phyloP scores from a whole-genome alignment of 306 rosid species.

The Cucurbita pepo region DNA sequence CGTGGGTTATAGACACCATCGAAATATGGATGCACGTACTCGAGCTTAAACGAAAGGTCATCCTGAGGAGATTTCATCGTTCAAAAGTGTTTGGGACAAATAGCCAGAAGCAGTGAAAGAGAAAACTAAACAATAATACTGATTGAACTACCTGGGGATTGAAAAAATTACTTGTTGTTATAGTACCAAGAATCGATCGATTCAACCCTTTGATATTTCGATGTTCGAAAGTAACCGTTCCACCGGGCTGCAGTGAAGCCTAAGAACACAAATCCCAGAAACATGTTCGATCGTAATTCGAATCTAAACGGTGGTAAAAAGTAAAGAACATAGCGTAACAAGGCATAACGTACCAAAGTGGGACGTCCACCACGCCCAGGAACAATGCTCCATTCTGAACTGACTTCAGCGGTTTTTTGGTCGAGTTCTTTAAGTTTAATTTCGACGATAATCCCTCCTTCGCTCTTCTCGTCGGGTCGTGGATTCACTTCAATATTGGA shows the following conservation, averaged over 20 bases:
- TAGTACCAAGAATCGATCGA: constrained; percentile 65
- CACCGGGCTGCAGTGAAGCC: constrained; percentile 99
- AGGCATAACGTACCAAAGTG: constrained; percentile 46
- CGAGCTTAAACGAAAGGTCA: constrained; percentile 90
- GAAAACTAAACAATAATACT: neutral
- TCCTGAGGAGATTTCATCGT: constrained; percentile 32
- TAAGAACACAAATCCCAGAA: constrained; percentile 18
- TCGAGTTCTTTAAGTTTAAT: constrained; percentile 83
- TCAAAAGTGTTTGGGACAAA: neutral
- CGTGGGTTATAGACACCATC: constrained; percentile 64
- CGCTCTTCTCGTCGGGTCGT: constrained; percentile 79
- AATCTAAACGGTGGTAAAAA: neutral
- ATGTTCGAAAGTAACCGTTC: constrained; percentile 76
- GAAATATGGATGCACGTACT: constrained; percentile 81
- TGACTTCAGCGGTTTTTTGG: constrained; percentile 86
- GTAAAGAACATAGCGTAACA: neutral
- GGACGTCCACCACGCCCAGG: constrained; percentile 95
- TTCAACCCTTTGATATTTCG: constrained; percentile 71
- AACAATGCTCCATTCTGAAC: constrained; percentile 91
- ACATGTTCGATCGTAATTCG: neutral
- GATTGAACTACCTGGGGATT: constrained; percentile 55
- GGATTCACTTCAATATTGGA: constrained; percentile 98
- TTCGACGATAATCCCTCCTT: constrained; percentile 89
- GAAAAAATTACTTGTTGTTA: constrained; percentile 68
- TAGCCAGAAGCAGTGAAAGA: neutral